Evolutionary conservation across 495 filamentous ascomycete genomes (phyloP), one percentile per base, ranked within the genome.

Genomic region (Barbatosphaeria neglecta): DNA sequence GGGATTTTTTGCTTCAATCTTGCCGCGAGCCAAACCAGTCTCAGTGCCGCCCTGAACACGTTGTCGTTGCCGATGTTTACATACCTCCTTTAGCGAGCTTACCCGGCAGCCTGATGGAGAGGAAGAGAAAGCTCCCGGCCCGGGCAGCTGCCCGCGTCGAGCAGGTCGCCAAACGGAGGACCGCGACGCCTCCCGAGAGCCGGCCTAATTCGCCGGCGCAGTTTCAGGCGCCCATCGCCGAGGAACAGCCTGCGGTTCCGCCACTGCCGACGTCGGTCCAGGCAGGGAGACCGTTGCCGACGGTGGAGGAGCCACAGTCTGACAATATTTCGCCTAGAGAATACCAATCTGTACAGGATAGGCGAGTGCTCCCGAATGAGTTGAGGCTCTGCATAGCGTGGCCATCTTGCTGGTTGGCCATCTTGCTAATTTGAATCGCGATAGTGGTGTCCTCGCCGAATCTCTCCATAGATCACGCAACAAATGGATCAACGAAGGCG

Each of bases 401-500:
- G n/a, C n/a, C n/a, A n/a, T n/a, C n/a, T n/a, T n/a, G n/a, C n/a
- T n/a, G n/a, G n/a, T n/a, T n/a, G n/a, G n/a, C n/a, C n/a, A n/a
- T n/a, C 19, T 41, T 6, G 20, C 28, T 51, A 33, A 28, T 35
- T 28, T 38, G 39, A 24, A 52, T 45, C 1, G 9, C 13, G 7
- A 3, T 50, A 96, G 90, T 63, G 87, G 84, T 42, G 85, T 99
- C 6, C 72, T 97, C 41, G 73, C 82, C 42, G 79, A 86, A 44
- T 90, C 93, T 4, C 73, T 99, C 16, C 71, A 82, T 41, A 78
- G 86, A 43, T 97, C 93, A 41, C 86, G 87, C 45, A 77, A 83
- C 53, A 84, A 81, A 77, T 97, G 93, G 93, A 74, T 88, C 8
- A 81, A 73, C 53, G 88, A 94, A 51, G 83, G 85, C 16, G 81